Base-by-base conservation (phyloP, 2,329 filamentous ascomycete species). In the Calonectria pauciramosa region DNA sequence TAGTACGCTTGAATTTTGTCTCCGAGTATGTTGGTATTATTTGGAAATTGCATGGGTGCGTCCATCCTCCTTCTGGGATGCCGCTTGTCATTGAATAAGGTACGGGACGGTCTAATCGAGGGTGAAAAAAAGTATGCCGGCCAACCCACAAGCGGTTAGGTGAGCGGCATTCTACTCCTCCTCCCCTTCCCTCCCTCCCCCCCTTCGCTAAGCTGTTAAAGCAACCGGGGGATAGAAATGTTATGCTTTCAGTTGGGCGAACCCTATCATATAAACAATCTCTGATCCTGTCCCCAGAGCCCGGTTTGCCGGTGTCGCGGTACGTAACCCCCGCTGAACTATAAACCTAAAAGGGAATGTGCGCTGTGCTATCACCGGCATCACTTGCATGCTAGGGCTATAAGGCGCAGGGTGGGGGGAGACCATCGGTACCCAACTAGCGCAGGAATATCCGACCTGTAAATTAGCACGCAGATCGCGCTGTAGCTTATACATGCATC, bases 391-490 rank as follows among this genome's bases (percentile, higher is more conserved):
- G 56, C 56, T 41, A 41, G 34, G 56, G 56, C 56, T 41, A 63
- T 41, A 63, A 63, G 56, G 56, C 34, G 23, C 36, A 60, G 16
- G 34, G n/a, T 63, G 56, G 56, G 41, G 56, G 32, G n/a, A n/a
- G n/a, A n/a, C n/a, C 23, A 3, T 36, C 23, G n/a, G 38, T n/a
- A 63, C 56, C 34, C 56, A 63, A 28, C 23, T 41, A 41, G 56
- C 36, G 56, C 9, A 20, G 3, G 16, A 14, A 41, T 41, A 18
- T 63, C 13, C 8, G 7, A 63, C 14, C 23, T 38, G 56, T 18
- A 63, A 63, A 63, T 26, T 41, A 41, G 56, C 23, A 23, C 9
- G 34, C 26, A 28, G 56, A 20, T 47, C 44, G 44, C 11, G 38
- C 36, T 41, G 23, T 23, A 28, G 23, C 41, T 41, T 63, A 60